Base-by-base conservation (phyloP, 148 eudicot genomes). In the Fallopia convolvulus region DNA sequence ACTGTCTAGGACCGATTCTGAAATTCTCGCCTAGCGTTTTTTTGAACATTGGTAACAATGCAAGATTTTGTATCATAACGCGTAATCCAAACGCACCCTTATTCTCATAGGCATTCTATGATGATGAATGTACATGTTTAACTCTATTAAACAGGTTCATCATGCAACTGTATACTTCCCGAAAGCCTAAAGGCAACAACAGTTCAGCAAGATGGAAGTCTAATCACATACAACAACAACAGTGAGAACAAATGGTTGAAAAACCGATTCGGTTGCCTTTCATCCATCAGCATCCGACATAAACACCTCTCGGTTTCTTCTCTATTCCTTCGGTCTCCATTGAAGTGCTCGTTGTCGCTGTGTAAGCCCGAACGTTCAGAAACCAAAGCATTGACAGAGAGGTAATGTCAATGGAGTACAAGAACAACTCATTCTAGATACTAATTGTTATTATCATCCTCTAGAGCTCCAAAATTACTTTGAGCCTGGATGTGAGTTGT, bases 281-380 rank as follows among this genome's bases (percentile, higher is more conserved):
- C 98, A 12, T 93, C 98, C 6, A 90, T 92, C 76, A 87, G 92
- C 53, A 85, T 84, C 52, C 83, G 98, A 55, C 98, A 91, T 58
- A 89, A 82, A 74, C 97, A 89, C 77, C 75, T 91, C 72, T 90
- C 97, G 7, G 83, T 90, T 3, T 93, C 98, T 30, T 93, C 97
- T 5, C 80, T 93, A 83, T 88, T 93, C 61, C 77, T 91, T 36
- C 89, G 88, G 14, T 91, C 98, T 0, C 93, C 96, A 15, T 84
- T 91, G 63, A 93, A 89, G 77, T 86, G 91, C 71, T 86, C 93
- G 80, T 80, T 91, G 68, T 88, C 87, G 15, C 83, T 89, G 6
- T 86, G 90, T 82, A 90, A 91, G 77, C 80, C 83, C 6, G 90
- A 81, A 81, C 82, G 87, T 53, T 92, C 89, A 55, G 80, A 82